Percentiles rank a stretch among this genome's conserved stretches.
These are phyloP conservation scores for Alternaria tenuissima DNA, from an alignment of 2,329 filamentous ascomycete species.

Conservation along the genomic window DNA sequence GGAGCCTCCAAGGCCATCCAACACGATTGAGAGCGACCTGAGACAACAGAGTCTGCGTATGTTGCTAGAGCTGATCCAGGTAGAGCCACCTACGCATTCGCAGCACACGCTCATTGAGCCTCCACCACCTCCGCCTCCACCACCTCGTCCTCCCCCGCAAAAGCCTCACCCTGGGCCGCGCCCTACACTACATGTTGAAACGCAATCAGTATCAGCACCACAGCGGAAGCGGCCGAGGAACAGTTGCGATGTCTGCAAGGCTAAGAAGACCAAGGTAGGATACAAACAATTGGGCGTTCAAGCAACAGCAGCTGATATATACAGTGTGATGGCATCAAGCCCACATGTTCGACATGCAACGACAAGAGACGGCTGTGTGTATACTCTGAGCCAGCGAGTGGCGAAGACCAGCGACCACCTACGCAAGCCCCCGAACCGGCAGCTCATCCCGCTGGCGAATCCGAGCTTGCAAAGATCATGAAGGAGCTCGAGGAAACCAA, in stretches of 20 bases:
- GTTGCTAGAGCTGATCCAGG: constrained; percentile 48
- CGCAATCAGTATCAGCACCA: constrained; percentile 17
- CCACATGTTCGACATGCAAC: constrained; percentile 45
- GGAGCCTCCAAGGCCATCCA: constrained; percentile 37
- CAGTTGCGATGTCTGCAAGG: constrained; percentile 48
- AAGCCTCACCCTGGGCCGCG: constrained; percentile 6
- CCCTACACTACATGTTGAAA: constrained; percentile 11
- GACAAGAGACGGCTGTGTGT: constrained; percentile 48
- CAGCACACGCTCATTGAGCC: constrained; percentile 22
- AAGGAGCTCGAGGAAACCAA: constrained; percentile 49
- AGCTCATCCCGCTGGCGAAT: constrained; percentile 32
- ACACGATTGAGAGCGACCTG: constrained; percentile 49
- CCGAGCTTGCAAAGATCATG: constrained; percentile 47
- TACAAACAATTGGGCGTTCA: not conserved
- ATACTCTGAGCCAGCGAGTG: constrained; percentile 34
- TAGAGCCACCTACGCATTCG: constrained; percentile 26
- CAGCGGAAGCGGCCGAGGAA: constrained; percentile 38
- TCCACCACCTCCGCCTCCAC: constrained; percentile 19
- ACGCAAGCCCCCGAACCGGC: constrained; percentile 20
- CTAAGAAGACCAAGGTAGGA: constrained; percentile 48
- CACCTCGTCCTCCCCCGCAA: constrained; percentile 8
- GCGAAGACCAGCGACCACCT: constrained; percentile 32
- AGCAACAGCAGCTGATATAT: constrained; percentile 18
- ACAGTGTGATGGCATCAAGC: constrained; percentile 48
- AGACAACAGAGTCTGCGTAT: constrained; percentile 49